Conservation (phyloP, 345 rosid genomes). For the Citrus sp. region DNA sequence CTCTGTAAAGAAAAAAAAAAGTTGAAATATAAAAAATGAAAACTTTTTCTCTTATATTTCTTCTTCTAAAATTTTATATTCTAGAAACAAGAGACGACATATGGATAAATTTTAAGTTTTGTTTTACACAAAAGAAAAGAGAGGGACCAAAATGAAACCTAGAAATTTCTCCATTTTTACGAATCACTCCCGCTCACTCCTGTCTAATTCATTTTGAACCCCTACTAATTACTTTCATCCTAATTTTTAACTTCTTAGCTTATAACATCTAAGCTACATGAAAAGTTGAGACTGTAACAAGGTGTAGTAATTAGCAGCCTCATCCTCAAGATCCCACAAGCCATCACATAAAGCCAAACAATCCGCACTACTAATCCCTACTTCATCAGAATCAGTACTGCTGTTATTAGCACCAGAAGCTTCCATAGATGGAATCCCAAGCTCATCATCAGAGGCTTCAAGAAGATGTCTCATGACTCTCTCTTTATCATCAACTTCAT, state of each 20-base stretch:
- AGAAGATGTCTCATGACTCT: slow-evolving; percentile 69
- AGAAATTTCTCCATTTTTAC: slow-evolving; percentile 12
- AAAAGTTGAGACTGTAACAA: slow-evolving; percentile 62
- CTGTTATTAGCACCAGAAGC: slow-evolving; percentile 1
- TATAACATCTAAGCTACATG: slow-evolving; percentile 28
- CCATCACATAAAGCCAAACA: slow-evolving; percentile 46
- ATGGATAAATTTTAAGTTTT: neutral
- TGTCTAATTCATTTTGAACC: slow-evolving; percentile 14
- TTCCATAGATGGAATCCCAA: slow-evolving; percentile 64
- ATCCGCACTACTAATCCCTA: slow-evolving; percentile 25
- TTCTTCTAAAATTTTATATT: slow-evolving; percentile 1
- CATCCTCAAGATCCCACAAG: slow-evolving; percentile 81
- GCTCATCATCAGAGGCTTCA: slow-evolving; percentile 90
- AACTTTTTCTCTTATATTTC: neutral
- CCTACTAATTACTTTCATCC: neutral
- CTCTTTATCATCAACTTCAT: slow-evolving; percentile 38
- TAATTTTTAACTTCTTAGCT: neutral
- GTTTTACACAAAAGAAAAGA: neutral
- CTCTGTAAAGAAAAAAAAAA: neutral
- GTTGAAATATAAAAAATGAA: no score
- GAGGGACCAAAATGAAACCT: slow-evolving; percentile 20
- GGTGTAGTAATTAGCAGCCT: slow-evolving; percentile 59
- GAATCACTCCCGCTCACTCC: neutral
- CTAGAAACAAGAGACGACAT: neutral
- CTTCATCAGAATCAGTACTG: slow-evolving; percentile 18